Base-by-base conservation (phyloP, 2,329 filamentous ascomycete species). In the Didymella keratinophila region DNA sequence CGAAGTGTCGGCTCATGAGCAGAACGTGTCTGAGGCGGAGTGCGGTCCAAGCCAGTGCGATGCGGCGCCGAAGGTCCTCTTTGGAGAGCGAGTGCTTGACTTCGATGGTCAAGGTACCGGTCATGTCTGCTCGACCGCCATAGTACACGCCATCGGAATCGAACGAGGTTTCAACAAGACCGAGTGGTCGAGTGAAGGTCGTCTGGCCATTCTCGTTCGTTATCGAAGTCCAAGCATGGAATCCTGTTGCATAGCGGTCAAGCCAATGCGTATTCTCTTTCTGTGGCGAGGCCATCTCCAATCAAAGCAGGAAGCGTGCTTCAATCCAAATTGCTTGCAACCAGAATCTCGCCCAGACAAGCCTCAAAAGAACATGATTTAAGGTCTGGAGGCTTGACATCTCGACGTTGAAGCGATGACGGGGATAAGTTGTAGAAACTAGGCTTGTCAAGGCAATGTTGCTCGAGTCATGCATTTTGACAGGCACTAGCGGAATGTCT, bases 111-210 rank as follows among this genome's bases (percentile, higher is more conserved):
- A 81, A 66, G 2, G 74, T 65, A 2, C 71, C 69, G 16, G 76
- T 80, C 59, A 82, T 75, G 52, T 82, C 80, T 20, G 80, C 80
- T 51, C 80, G 70, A 6, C 80, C 80, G 54, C 79, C 79, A 49
- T 71, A 80, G 46, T 79, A 73, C 6, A 70, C 61, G 3, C 80
- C 80, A 65, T 82, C 80, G 0, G 66, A 64, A 57, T 82, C 79
- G 67, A 82, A 82, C 11, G 73, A 74, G 1, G 69, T 74, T 56
- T 82, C 80, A 0, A 81, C 76, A 5, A 80, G 69, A 0, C 80
- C 80, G 1, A 81, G 59, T 0, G 78, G 78, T 9, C 79, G 69
- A 18, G 66, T 67, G 56, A 75, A 78, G 14, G 64, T 57, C 56
- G 58, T 47, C 43, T 60, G 20, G 63, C 71, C 25, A 18, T 23